Conservation (phyloP, 2,329 filamentous ascomycete genomes). For the Dactylellina leptospora region DNA sequence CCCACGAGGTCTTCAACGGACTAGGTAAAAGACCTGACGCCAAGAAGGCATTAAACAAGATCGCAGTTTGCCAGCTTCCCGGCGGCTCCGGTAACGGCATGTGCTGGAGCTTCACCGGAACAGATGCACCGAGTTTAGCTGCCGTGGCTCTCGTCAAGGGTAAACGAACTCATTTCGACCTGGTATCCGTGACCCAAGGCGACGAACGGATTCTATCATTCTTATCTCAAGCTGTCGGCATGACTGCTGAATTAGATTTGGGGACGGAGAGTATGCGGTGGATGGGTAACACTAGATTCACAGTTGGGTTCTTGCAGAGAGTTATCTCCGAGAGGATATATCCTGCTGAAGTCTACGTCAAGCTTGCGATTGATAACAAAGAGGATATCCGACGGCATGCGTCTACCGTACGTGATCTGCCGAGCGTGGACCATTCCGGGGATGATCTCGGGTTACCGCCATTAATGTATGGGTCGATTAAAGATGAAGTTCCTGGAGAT, state of each 20-base stretch:
- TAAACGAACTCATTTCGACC: constrained; percentile 77
- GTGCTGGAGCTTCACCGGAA: constrained; percentile 87
- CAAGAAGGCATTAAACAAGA: constrained; percentile 73
- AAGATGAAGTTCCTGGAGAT: constrained; percentile 76
- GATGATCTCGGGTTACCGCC: constrained; percentile 70
- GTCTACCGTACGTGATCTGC: constrained; percentile 59
- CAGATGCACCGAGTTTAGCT: constrained; percentile 76
- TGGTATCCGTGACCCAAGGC: constrained; percentile 87
- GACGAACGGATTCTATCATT: constrained; percentile 80
- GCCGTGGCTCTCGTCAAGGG: constrained; percentile 86
- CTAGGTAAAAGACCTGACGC: constrained; percentile 80
- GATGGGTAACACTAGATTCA: constrained; percentile 89
- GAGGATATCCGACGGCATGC: constrained; percentile 68
- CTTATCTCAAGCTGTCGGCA: constrained; percentile 86
- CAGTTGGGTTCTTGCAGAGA: constrained; percentile 80
- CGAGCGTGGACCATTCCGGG: constrained; percentile 44
- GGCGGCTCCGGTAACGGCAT: constrained; percentile 95
- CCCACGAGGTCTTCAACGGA: constrained; percentile 95
- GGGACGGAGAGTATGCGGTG: constrained; percentile 90
- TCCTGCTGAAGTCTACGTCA: constrained; percentile 87
- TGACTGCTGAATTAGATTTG: constrained; percentile 88
- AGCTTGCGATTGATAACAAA: constrained; percentile 82
- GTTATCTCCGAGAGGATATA: constrained; percentile 80
- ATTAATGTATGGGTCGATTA: constrained; percentile 80
- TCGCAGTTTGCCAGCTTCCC: constrained; percentile 86